These are phyloP conservation scores for Solanum commersonii DNA, from an alignment of 257 asterid species.

Conservation along the genomic window DNA sequence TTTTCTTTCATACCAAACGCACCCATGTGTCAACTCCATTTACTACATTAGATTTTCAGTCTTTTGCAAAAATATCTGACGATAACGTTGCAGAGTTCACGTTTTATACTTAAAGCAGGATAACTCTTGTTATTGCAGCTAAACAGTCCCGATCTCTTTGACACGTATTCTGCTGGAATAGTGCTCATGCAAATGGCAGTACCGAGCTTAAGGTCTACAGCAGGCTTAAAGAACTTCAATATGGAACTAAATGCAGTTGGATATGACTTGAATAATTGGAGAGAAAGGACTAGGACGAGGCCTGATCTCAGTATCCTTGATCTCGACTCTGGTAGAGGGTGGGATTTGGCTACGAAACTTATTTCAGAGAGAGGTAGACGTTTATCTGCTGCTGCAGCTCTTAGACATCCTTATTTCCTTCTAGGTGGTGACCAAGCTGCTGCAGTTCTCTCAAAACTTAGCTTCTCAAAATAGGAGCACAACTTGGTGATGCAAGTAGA, in stretches of 20 bases:
- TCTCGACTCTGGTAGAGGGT: constrained; percentile 91
- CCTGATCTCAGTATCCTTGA: constrained; percentile 77
- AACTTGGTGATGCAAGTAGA: background rate
- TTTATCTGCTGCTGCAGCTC: constrained; percentile 81
- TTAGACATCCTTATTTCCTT: constrained; percentile 91
- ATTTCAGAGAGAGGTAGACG: constrained; percentile 77
- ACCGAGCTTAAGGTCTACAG: constrained; percentile 58
- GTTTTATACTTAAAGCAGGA: background rate
- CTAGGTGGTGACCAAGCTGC: constrained; percentile 93
- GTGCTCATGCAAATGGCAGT: constrained; percentile 89
- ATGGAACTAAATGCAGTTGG: constrained; percentile 59
- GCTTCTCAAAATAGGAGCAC: constrained; percentile 25
- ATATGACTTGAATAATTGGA: constrained; percentile 80
- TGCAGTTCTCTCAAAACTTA: constrained; percentile 74
- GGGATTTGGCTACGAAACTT: constrained; percentile 92
- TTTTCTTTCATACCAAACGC: background rate
- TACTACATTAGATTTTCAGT: background rate
- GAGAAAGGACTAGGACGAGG: constrained; percentile 59
- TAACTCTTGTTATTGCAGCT: constrained; percentile 40
- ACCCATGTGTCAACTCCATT: background rate
- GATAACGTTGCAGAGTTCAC: background rate
- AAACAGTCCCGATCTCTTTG: constrained; percentile 90
- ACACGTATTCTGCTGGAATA: constrained; percentile 90
- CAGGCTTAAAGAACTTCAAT: constrained; percentile 80
- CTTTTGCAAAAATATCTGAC: background rate